Percentiles rank a stretch among this genome's conserved stretches.
Evolutionary conservation across 176 grass and related monocot genomes (phyloP).

Genomic region (Hsuehochloa calcarea): DNA sequence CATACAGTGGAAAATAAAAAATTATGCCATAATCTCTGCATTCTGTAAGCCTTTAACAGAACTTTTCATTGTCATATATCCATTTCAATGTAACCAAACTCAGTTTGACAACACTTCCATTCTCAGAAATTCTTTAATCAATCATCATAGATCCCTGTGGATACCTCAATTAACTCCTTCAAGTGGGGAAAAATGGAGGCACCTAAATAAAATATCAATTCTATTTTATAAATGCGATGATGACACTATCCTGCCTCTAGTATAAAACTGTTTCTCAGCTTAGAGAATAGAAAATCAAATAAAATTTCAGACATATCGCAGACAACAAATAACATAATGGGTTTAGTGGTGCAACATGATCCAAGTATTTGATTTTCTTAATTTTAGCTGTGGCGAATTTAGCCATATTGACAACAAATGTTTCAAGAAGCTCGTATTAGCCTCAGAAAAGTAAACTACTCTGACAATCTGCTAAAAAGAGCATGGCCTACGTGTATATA

Average conservation of each 20-base stretch:
- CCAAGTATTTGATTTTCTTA: neutral
- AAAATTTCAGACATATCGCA: neutral
- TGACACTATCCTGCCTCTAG: slow-evolving; percentile 9
- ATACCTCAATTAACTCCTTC: slow-evolving; percentile 20
- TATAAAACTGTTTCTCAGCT: slow-evolving; percentile 22
- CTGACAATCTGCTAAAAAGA: neutral
- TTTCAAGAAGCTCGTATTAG: slow-evolving; percentile 11
- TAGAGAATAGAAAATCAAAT: neutral
- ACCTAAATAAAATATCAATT: slow-evolving; percentile 8
- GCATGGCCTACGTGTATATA: neutral
- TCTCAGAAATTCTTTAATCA: neutral
- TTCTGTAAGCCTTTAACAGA: slow-evolving; percentile 11
- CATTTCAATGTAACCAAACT: slow-evolving; percentile 3
- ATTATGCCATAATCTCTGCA: slow-evolving; percentile 2
- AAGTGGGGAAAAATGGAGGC: neutral
- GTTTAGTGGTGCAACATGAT: neutral
- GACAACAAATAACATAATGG: slow-evolving; percentile 23
- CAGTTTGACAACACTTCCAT: neutral
- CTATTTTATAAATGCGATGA: slow-evolving; percentile 12
- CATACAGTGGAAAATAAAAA: slow-evolving; percentile 15
- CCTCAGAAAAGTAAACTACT: neutral
- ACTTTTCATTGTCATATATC: slow-evolving; percentile 5
- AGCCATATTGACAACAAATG: slow-evolving; percentile 17
- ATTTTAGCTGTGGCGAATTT: neutral
- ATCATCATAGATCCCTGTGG: neutral